Evolutionary conservation across 2,329 filamentous ascomycete species (phyloP).

Genomic region (Penicillium sp.): DNA sequence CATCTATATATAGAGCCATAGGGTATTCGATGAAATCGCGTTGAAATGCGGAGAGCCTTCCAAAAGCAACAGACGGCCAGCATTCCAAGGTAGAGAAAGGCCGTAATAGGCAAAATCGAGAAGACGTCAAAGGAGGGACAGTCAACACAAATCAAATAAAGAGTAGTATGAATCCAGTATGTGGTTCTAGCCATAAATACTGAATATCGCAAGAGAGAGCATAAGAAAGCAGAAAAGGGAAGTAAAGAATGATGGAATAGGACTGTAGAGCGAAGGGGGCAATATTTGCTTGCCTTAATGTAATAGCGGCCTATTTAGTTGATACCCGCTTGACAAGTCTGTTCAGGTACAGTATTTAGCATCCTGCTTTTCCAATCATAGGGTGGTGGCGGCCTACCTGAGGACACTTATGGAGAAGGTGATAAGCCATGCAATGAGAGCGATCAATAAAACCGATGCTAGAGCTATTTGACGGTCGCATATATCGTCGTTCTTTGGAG

Average conservation of each 20-base stretch:
- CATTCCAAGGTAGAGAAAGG: conserved; percentile 6
- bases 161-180: neutral
- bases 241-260: neutral
- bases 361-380: conserved; percentile 31
- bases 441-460: conserved; percentile 77
- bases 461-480: conserved; percentile 71
- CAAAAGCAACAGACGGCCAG: neutral
- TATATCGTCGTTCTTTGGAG: conserved; percentile 53
- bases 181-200: conserved; percentile 17
- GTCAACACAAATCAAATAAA: neutral
- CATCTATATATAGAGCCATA: conserved; percentile 21
- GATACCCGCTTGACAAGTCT: conserved; percentile 47
- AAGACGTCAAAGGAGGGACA: neutral
- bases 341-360: conserved; percentile 10
- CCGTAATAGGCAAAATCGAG: conserved; percentile 3
- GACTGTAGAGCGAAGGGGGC: neutral
- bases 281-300: neutral
- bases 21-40: conserved; percentile 10
- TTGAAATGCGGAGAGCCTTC: neutral
- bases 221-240: neutral
- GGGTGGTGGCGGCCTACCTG: conserved; percentile 51
- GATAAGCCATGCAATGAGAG: conserved; percentile 84
- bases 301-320: conserved; percentile 17
- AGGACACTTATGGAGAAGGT: conserved; percentile 89
- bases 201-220: conserved; percentile 1